These are phyloP conservation scores for Agrostemma githago DNA, from an alignment of 148 eudicot species.

Conservation along the genomic window DNA sequence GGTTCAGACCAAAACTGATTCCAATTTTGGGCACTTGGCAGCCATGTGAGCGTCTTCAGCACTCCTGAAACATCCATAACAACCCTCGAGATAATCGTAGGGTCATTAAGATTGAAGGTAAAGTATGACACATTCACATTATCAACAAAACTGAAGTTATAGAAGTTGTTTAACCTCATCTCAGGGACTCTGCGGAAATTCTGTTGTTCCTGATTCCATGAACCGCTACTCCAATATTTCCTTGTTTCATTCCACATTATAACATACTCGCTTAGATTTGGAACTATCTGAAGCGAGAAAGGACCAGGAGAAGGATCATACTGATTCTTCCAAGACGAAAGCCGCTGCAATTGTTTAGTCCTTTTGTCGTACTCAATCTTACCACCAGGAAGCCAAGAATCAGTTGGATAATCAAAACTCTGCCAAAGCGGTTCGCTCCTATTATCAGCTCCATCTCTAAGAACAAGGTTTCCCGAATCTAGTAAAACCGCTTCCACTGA, in stretches of 20 bases:
- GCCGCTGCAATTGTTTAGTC: constrained; percentile 15
- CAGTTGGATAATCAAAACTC: constrained; percentile 29
- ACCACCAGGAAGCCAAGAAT: constrained; percentile 48
- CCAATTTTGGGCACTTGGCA: constrained; percentile 26
- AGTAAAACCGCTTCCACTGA: constrained; percentile 9
- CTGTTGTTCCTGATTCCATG: not conserved
- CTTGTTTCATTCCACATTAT: constrained; percentile 22
- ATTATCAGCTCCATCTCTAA: constrained; percentile 6
- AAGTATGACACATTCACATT: constrained; percentile 45
- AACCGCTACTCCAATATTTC: constrained; percentile 26
- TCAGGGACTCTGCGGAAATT: constrained; percentile 7
- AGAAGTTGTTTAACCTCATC: not conserved
- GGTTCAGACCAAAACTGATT: constrained; percentile 26
- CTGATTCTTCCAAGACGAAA: constrained; percentile 31
- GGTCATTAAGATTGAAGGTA: constrained; percentile 28
- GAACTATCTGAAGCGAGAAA: constrained; percentile 32
- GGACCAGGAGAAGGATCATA: constrained; percentile 33
- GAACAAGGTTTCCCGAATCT: constrained; percentile 16
- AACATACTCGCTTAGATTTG: constrained; percentile 17
- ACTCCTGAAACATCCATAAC: constrained; percentile 38
- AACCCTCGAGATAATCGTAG: constrained; percentile 33
- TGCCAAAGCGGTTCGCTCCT: constrained; percentile 11
- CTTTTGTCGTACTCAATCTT: constrained; percentile 35
- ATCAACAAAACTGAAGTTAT: constrained; percentile 16
- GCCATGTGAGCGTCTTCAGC: constrained; percentile 34